Evolutionary conservation across 176 grass and related monocot species (phyloP), one percentile per base, ranked within the genome.

Genomic region (Poa annua): DNA sequence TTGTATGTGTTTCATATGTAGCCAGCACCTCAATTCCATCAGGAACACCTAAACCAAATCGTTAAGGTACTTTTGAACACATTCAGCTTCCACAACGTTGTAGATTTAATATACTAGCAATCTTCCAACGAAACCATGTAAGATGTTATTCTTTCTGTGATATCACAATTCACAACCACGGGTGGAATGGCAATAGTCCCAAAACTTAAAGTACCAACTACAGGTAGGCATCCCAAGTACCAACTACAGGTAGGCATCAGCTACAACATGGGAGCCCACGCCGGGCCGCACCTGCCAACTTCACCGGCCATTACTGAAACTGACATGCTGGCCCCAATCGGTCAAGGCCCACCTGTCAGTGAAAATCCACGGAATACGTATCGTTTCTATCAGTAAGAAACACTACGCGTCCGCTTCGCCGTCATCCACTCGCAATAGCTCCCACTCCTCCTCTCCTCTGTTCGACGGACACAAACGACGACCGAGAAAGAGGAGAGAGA

Each of bases 11-110:
- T 29, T 29, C 29, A 29, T 29, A 29, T 29, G 29, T 29, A 29
- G 29, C 29, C 29, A 29, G 29, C 29, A 29, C 29, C 29, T 29
- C 29, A 45, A n/a, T 74, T 64, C 65, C 26, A 72, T 35, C 16
- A 53, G 20, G 34, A 12, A 13, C 10, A 42, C 51, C 33, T 44
- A 76, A 62, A 77, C 53, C 25, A 63, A 86, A 72, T 9, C 3
- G 24, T 47, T 11, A 19, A 34, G 22, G 47, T 63, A 72, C 17
- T 72, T 19, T 2, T 34, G 19, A 9, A 65, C 55, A 64, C 21
- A 83, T 21, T 71, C n/a, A 62, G 54, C 52, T 85, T 59, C 5
- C 22, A 61, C 20, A 57, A 19, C 14, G n/a, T 67, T 69, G 13
- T 42, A 61, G 35, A 83, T 74, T 63, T 47, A 42, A 24, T 64